phyloP scores from a whole-genome alignment of 257 asterid species.

The Ajuga chamaepitys region DNA sequence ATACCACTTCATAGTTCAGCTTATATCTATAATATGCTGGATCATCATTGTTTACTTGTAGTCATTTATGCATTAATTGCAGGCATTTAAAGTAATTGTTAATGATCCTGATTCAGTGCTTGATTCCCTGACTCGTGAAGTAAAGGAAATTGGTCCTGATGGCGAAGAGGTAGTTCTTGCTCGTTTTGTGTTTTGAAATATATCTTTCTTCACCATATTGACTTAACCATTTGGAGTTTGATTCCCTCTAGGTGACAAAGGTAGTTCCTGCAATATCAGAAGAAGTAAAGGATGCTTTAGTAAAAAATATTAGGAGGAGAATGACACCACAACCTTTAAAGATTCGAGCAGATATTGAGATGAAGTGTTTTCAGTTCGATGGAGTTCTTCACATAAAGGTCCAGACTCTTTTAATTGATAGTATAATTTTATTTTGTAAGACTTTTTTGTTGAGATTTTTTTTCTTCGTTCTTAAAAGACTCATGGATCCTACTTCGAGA shows the following conservation, averaged over 20 bases:
- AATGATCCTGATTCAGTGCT: constrained; percentile 86
- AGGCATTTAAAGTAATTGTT: constrained; percentile 81
- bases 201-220: neutral
- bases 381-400: constrained; percentile 97
- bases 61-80: constrained; percentile 6
- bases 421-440: neutral
- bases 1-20: neutral
- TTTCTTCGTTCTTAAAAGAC: neutral
- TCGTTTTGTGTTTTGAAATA: neutral
- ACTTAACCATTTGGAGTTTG: neutral
- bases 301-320: constrained; percentile 80
- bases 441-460: too few relatives aligned
- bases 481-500: neutral
- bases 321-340: constrained; percentile 90
- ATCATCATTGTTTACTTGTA: neutral
- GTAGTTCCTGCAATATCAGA: constrained; percentile 76
- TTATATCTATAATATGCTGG: neutral
- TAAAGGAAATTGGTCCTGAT: constrained; percentile 77
- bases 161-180: constrained; percentile 59
- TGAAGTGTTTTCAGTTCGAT: constrained; percentile 86
- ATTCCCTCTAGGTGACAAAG: constrained; percentile 50
- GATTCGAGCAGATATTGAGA: constrained; percentile 78
- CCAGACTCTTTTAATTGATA: neutral
- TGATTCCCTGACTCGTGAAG: constrained; percentile 78
- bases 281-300: constrained; percentile 70